Conservation (phyloP, 768 basidiomycete genomes). For the Leccinum variicolor region DNA sequence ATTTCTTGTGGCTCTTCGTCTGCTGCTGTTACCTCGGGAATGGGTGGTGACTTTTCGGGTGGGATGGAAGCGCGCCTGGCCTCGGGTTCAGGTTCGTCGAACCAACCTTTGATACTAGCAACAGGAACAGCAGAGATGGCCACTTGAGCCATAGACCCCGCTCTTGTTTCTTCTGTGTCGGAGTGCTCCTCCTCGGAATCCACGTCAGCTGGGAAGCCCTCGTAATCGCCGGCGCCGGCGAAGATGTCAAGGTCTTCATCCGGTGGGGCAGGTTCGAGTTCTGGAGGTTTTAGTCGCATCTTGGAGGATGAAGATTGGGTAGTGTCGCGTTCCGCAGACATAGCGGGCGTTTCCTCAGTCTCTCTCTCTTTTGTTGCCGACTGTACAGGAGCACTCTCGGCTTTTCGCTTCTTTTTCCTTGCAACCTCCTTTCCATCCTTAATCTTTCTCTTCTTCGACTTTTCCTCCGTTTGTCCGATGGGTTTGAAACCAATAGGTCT, state of each 20-base stretch:
- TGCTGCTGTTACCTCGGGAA: conserved; percentile 3
- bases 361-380: neutral
- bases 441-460: conserved; percentile 41
- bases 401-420: conserved; percentile 60
- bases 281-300: conserved; percentile 5
- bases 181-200: conserved; percentile 42
- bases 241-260: conserved; percentile 84
- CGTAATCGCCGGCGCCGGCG: conserved; percentile 79
- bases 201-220: conserved; percentile 59
- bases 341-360: neutral
- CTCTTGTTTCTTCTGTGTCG: conserved; percentile 15
- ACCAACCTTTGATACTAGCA: conserved; percentile 38
- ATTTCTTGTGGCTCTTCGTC: conserved; percentile 39
- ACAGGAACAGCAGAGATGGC: conserved; percentile 4
- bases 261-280: conserved; percentile 24
- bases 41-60: conserved; percentile 13
- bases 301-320: conserved; percentile 6
- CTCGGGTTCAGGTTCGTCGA: conserved; percentile 39
- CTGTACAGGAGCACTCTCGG: conserved; percentile 29
- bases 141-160: conserved; percentile 8
- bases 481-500: conserved; percentile 65
- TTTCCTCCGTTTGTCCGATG: conserved; percentile 44
- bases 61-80: neutral
- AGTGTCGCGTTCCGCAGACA: neutral
- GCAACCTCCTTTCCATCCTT: conserved; percentile 38